A percentile compares a stretch with the other conserved stretches of the same genome.
These are phyloP conservation scores for Haplosporangium sp. DNA, from an alignment of 371 early-diverging fungal species.

Conservation along the genomic window DNA sequence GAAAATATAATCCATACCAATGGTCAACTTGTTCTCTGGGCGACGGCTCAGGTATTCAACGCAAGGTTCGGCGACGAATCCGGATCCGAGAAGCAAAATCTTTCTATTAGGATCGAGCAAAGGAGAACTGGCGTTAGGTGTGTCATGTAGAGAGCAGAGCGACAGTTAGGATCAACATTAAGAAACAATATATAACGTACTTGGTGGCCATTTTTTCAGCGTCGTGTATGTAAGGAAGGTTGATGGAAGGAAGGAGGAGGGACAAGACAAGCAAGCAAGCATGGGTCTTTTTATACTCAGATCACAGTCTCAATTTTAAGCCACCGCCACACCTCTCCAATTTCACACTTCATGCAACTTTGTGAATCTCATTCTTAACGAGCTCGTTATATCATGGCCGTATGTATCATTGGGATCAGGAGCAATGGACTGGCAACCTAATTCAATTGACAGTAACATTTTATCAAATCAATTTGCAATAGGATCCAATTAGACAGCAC, in stretches of 20 bases:
- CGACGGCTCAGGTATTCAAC: conserved; percentile 93
- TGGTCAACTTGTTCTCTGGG: conserved; percentile 86
- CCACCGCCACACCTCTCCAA: not conserved
- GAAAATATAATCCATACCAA: conserved; percentile 62
- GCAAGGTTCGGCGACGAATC: conserved; percentile 96
- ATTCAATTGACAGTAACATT: not conserved
- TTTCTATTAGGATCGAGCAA: conserved; percentile 60
- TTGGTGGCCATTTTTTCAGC: conserved; percentile 37
- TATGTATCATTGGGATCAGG: conserved; percentile 13
- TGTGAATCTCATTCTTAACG: conserved; percentile 1
- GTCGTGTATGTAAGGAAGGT: conserved; percentile 6
- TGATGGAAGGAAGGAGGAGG: not conserved
- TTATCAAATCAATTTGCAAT: conserved; percentile 2
- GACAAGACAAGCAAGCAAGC: conserved; percentile 3
- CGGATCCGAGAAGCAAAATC: conserved; percentile 96
- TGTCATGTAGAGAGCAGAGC: not conserved
- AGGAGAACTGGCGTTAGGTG: not conserved
- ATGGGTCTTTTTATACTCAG: not conserved
- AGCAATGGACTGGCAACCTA: not conserved
- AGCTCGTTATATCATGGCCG: conserved; percentile 24
- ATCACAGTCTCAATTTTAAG: not conserved
- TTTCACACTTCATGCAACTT: not conserved
- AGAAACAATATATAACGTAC: conserved; percentile 8
- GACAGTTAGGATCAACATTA: not conserved
- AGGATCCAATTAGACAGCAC: conserved; percentile 45